Evolutionary conservation across 306 rosid genomes (phyloP), one percentile per base, ranked within the genome.

Genomic region (Quercus dentata): DNA sequence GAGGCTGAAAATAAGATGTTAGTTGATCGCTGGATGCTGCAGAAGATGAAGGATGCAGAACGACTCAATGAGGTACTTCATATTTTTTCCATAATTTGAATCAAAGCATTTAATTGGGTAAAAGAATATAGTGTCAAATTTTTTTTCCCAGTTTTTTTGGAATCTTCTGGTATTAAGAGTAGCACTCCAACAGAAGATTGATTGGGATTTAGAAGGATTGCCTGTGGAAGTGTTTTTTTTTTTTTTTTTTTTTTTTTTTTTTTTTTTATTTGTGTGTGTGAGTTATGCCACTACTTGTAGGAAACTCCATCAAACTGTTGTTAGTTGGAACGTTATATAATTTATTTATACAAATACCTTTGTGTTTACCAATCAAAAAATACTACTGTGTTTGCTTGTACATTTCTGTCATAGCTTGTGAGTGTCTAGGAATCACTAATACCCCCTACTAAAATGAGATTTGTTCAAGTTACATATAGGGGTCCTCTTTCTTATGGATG

Each of bases 41-140:
- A 91, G 83, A 95, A 96, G 85, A 96, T 96, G 99, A 89, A 93
- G 91, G 99, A 96, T 28, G 99, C 99, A n/a, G 98, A 96, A 78
- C 99, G 98, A 73, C 88, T 96, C 25, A 96, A 96, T 71, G 99
- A 93, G 99, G 99, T 96, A 85, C 9, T 63, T 28, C 51, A 56
- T 68, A 44, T 63, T 70, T 33, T 73, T 71, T 1, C 11, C 72
- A 35, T 10, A 41, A 63, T 44, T 63, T 52, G 64, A 27, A 52
- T 21, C 74, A 68, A 62, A 55, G 54, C 71, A 18, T 13, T 56
- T 56, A 69, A 64, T 52, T 57, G 46, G 46, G 46, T 41, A 41
- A 8, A 41, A 41, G 11, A 41, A 41, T 41, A 7, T 41, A 41
- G 3, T 7, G 46, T 41, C 11, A 41, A 38, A 8, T 0, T 12